Base-by-base conservation (phyloP, 176 grass and related monocot genomes). In the Avena sativa region DNA sequence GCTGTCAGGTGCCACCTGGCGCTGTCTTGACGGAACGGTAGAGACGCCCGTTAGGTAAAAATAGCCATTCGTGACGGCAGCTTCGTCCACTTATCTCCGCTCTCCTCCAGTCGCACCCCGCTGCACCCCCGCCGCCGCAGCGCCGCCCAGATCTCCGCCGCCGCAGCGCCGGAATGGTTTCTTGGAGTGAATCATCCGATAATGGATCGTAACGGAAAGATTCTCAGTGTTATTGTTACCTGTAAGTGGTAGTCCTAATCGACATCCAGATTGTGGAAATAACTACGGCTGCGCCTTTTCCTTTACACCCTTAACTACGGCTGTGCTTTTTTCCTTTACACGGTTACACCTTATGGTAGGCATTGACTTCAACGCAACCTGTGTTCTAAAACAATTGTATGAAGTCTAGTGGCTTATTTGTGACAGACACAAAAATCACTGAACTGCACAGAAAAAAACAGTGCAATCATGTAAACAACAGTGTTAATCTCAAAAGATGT, bases 171-270 rank as follows among this genome's bases (percentile, higher is more conserved):
- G 28, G 23, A 23, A 23, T 23, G 23, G 23, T 23, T 23, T 23
- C 23, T 23, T 23, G 23, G 23, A 23, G 23, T 23, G 23, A 23
- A 23, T 23, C 23, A 23, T 23, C 28, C 28, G 28, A 2, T 28
- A 1, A 20, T 66, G 8, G 14, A 76, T 49, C 74, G 3, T 20
- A 79, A 83, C 85, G 17, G 67, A 84, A 91, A 74, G 57, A 34
- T 44, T 53, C 47, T 43, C 7, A 44, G 2, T 0, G 1, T 14
- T 81, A 58, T 69, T 55, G 30, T 79, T 23, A 7, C 43, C 16
- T n/a, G 2, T 16, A 57, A 87, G 80, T 87, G 81, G 68, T 73
- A 66, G 74, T 84, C 89, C 89, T 83, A 79, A 79, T 90, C 80
- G 73, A 51, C 89, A 68, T 67, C 81, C 75, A 80, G 80, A 52